These are phyloP conservation scores for Tinospora cordifolia DNA, from an alignment of 164 flowering plant species.

Conservation along the genomic window DNA sequence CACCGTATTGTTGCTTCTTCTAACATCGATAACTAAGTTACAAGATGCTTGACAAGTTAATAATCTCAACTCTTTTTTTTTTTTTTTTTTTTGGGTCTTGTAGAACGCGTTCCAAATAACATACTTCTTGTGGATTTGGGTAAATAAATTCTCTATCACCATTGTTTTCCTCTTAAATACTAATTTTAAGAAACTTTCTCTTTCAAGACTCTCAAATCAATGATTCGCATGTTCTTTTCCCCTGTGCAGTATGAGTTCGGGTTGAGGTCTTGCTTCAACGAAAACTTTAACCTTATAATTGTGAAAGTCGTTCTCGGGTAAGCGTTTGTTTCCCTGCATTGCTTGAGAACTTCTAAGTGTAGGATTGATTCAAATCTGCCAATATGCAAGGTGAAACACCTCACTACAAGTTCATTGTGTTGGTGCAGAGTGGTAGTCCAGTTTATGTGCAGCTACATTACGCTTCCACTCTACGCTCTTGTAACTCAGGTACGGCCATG, in stretches of 20 bases:
- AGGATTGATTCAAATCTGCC: too few relatives aligned
- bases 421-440: slow-evolving; percentile 58
- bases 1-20: too few relatives aligned
- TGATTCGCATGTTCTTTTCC: neutral
- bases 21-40: too few relatives aligned
- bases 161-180: neutral
- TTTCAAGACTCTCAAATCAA: neutral
- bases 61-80: slow-evolving; percentile 7
- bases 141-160: slow-evolving; percentile 24
- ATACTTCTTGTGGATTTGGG: slow-evolving; percentile 94
- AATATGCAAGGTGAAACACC: too few relatives aligned
- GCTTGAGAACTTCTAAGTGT: too few relatives aligned
- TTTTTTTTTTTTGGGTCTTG: too few relatives aligned
- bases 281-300: slow-evolving; percentile 28
- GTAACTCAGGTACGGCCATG: slow-evolving; percentile 69
- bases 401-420: neutral
- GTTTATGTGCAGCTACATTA: slow-evolving; percentile 80
- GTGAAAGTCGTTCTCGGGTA: slow-evolving; percentile 67
- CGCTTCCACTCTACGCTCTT: slow-evolving; percentile 92
- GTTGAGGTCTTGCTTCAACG: slow-evolving; percentile 48
- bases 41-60: neutral
- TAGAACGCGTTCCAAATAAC: slow-evolving; percentile 97
- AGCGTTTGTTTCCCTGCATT: slow-evolving; percentile 11
- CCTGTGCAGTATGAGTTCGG: slow-evolving; percentile 55
- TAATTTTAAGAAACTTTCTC: neutral